Base-by-base conservation (phyloP, 2,329 filamentous ascomycete species). In the Mollisia scopiformis region DNA sequence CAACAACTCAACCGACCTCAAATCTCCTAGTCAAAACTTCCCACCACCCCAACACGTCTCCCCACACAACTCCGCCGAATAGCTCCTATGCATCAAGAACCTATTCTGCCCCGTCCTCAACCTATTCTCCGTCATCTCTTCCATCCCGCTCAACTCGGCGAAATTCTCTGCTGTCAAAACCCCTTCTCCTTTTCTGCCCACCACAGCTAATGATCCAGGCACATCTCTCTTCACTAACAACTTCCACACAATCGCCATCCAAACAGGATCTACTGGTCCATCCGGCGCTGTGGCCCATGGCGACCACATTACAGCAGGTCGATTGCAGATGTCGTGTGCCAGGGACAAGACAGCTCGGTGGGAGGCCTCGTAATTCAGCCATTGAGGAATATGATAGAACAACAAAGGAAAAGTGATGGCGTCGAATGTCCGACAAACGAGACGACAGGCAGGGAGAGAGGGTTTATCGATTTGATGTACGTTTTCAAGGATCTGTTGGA, bases 21-120 rank as follows among this genome's bases (percentile, higher is more conserved):
- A 4, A 4, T 28, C 43, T 28, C 25, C 25, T 16, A 1, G 13
- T 28, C 43, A 27, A 14, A 27, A 27, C 43, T 47, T 1, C n/a
- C 43, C 33, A 54, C 27, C n/a, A n/a, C 21, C 25, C 53, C 27
- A 35, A 19, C 37, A 46, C 28, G 27, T 10, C 27, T 37, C 23
- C 39, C 50, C 37, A 47, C n/a, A 50, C 41, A 23, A 59, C 49
- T 46, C 56, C n/a, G 61, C 52, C 1, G 28, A 31, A 62, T 62
- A 66, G 21, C 35, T 30, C 37, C 59, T 62, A 57, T 67, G 57
- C 57, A 69, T 31, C 52, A 68, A 57, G 43, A 62, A 69, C 49
- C 66, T 59, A 62, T 66, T 65, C 59, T 69, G 68, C n/a, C 56
- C 62, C 14, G 59, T 63, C 55, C 62, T 62, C 46, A 70, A 53